Base-by-base conservation (phyloP, 2,329 filamentous ascomycete genomes). In the Penicillium rolfsii region DNA sequence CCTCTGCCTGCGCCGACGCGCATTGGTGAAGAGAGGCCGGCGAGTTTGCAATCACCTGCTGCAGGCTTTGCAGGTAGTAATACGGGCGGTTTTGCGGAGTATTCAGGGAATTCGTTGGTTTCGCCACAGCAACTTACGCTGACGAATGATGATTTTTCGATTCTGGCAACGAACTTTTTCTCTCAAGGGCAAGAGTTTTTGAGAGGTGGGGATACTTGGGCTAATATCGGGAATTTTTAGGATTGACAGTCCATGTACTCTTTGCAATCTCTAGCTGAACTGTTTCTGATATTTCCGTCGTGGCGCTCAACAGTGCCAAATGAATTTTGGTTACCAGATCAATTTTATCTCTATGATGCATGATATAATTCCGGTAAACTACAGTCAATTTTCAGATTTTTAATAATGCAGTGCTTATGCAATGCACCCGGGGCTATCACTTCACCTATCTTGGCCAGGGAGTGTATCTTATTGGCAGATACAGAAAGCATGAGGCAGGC, bases 81-180 rank as follows among this genome's bases (percentile, higher is more conserved):
- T 5, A 57, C 65, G 38, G 19, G n/a, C 11, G 52, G 71, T 38
- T 26, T 63, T n/a, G 56, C 59, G 52, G 38, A 66, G 14, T 67
- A 68, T 59, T 35, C 58, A 52, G 58, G 58, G 19, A 63, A 52
- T 7, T 58, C 64, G 11, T 53, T 71, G 14, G 59, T 70, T 36
- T 68, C 71, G 9, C 69, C 68, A 7, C 63, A 66, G 9, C 66
- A 70, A 2, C 52, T 71, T 22, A 70, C 70, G 19, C 59, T 72
- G 14, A 65, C 70, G 16, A 73, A 80, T 63, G 77, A 81, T 60
- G 79, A 81, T 28, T 72, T 80, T 33, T 80, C 79, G 2, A 81
- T 82, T 36, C 68, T 82, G 46, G 80, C 80, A 4, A 76, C 81
- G 50, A 82, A 79, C 62, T 82, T 81, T 64, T 82, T 82, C 59